These are phyloP conservation scores for Mallotus nudiflorus DNA, from an alignment of 345 rosid species.

Conservation along the genomic window DNA sequence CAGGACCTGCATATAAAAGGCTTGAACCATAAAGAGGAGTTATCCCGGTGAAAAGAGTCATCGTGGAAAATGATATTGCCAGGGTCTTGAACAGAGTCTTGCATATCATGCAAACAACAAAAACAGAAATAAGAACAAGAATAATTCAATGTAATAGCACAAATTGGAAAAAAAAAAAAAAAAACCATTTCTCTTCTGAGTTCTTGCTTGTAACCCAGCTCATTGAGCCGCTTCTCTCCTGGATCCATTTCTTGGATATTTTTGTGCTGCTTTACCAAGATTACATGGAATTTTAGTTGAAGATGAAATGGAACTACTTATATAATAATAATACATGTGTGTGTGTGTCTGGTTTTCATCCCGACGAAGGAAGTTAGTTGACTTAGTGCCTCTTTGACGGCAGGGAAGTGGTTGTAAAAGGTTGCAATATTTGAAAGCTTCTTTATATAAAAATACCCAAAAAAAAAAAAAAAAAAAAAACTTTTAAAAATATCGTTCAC, in stretches of 20 bases:
- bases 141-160: neutral
- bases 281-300: no score
- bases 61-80: slow-evolving; percentile 63
- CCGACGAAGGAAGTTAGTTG: no score
- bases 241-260: slow-evolving; percentile 44
- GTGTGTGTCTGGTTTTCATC: no score
- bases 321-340: no score
- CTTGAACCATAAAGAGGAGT: slow-evolving; percentile 62
- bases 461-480: no score
- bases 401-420: no score
- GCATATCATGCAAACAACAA: neutral
- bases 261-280: neutral
- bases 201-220: slow-evolving; percentile 65
- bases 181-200: slow-evolving; percentile 62
- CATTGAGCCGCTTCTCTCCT: slow-evolving; percentile 63
- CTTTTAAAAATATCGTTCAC: no score
- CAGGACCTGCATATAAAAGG: slow-evolving; percentile 59
- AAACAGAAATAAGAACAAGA: neutral
- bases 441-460: no score
- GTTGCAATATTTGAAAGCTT: no score
- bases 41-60: slow-evolving; percentile 61
- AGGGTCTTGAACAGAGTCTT: slow-evolving; percentile 63
- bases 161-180: neutral
- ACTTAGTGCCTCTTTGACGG: no score
- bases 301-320: no score